phyloP scores from a whole-genome alignment of 495 filamentous ascomycete species.

The Hypoxylon trugodes region DNA sequence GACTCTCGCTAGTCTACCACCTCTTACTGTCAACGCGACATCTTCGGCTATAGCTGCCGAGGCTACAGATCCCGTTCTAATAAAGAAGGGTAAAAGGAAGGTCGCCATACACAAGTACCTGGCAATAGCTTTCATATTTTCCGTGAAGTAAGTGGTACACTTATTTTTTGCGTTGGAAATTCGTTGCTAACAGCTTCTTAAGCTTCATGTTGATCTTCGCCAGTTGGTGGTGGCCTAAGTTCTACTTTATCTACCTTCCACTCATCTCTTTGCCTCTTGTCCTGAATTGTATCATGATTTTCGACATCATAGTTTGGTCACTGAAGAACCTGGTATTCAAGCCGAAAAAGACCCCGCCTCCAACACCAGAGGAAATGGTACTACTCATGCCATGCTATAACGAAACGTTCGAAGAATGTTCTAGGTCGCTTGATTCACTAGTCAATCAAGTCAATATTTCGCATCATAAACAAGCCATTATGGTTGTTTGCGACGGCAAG shows the following conservation, averaged over 20 bases:
- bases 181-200: background rate
- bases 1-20: conserved; percentile 11
- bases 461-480: conserved; percentile 67
- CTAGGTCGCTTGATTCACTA: conserved; percentile 44
- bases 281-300: conserved; percentile 40
- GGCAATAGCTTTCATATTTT: conserved; percentile 24
- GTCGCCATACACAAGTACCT: conserved; percentile 31
- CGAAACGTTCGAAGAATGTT: conserved; percentile 42
- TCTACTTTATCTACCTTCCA: conserved; percentile 41
- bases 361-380: conserved; percentile 40
- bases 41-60: conserved; percentile 26
- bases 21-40: conserved; percentile 29
- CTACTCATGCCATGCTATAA: conserved; percentile 48
- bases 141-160: conserved; percentile 27
- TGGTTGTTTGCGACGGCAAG: conserved; percentile 78
- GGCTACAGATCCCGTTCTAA: conserved; percentile 28
- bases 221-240: conserved; percentile 39
- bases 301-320: conserved; percentile 21
- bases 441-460: conserved; percentile 39
- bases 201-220: conserved; percentile 42
- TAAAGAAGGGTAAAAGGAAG: conserved; percentile 32
- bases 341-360: conserved; percentile 32
- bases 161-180: background rate
- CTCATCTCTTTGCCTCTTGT: conserved; percentile 39
- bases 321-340: conserved; percentile 29